phyloP scores from a whole-genome alignment of 805 yeast species.

The Metschnikowia drakensbergensis region DNA sequence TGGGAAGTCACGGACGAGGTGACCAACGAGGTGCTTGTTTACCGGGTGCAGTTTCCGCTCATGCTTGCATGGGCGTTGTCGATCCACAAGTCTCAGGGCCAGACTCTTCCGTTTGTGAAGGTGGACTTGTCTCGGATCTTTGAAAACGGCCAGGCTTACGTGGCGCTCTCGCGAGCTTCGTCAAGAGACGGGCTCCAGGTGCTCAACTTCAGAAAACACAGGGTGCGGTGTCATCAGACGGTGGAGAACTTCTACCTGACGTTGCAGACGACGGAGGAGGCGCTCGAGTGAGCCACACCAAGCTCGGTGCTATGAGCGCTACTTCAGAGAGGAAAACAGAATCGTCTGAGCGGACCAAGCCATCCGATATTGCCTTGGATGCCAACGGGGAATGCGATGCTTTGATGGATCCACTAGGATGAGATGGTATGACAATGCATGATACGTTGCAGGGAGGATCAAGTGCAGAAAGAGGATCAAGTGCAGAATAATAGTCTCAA shows the following conservation, averaged over 20 bases:
- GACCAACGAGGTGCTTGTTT: conserved; percentile 52
- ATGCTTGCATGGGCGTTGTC: conserved; percentile 80
- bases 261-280: conserved; percentile 23
- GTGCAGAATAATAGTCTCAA: no score
- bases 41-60: conserved; percentile 56
- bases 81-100: conserved; percentile 84
- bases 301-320: no score
- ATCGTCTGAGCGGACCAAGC: no score
- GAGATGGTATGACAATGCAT: no score
- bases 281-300: no score
- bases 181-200: conserved; percentile 19
- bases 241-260: conserved; percentile 20
- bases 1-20: conserved; percentile 78
- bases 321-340: no score
- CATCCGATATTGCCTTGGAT: no score
- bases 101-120: conserved; percentile 65
- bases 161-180: conserved; percentile 71
- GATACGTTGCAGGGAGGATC: no score
- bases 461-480: no score
- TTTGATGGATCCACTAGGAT: no score
- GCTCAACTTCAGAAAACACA: conserved; percentile 14
- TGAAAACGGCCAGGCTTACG: conserved; percentile 82
- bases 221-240: conserved; percentile 14
- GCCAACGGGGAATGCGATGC: no score
- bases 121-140: conserved; percentile 65